Evolutionary conservation across 257 asterid species (phyloP), one percentile per base, ranked within the genome.

Genomic region (Solanum chaucha): DNA sequence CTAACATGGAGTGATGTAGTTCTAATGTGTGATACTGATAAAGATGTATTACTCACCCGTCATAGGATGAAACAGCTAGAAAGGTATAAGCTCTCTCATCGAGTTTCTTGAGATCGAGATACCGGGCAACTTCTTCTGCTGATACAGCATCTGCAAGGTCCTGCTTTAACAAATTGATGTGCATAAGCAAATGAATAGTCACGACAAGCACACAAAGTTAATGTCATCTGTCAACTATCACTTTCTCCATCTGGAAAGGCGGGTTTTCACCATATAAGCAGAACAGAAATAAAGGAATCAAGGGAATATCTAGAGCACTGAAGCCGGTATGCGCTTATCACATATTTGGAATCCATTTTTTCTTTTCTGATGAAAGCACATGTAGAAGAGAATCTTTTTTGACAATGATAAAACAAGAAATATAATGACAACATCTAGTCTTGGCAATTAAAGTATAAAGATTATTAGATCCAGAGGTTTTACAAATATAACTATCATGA

Each of bases 51-150:
- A 84, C 90, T 87, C 85, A 94, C 98, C 98, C 98, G 64, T 94
- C 94, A 71, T 91, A 90, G 68, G 93, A 95, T 59, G 98, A 95
- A 90, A 94, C 97, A 83, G 93, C 92, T 91, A 91, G 93, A 87
- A 89, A 92, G 34, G 95, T 89, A 87, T 91, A 92, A 34, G 88
- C 92, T 82, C 96, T 90, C 90, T 94, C 98, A 59, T 93, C 97
- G 92, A 95, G 88, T 82, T 92, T 94, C 87, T 94, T 96, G 51
- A 96, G 91, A 93, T 94, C 98, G 22, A 96, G 90, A 91, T 94
- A 94, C 73, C 85, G 92, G 75, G 94, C 94, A 87, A 94, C 89
- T 91, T 94, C 98, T 90, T 96, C 98, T 8, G 90, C 91, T 78
- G 96, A 88, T 38, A 92, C 95, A 71, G 97, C 96, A 22, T 92